Percentiles rank a stretch among this genome's conserved stretches.
phyloP scores from a whole-genome alignment of 352 stramenopile genomes.

The Pythium brachiatum region DNA sequence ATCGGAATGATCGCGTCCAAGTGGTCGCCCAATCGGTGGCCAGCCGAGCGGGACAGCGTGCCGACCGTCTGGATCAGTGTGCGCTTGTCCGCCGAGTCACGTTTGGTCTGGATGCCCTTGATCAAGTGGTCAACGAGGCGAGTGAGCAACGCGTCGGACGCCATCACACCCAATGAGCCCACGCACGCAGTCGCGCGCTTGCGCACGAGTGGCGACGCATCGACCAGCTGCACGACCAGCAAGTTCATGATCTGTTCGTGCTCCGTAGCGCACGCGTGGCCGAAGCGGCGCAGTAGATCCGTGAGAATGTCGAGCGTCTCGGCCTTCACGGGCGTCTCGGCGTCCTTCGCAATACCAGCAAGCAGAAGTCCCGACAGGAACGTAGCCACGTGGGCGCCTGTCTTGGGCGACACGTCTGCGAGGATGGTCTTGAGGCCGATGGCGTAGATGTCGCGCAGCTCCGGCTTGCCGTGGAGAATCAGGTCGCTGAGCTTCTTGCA shows the following conservation, averaged over 20 bases:
- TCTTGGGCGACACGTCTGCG: constrained; percentile 90
- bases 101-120: constrained; percentile 82
- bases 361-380: constrained; percentile 69
- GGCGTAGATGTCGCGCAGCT: constrained; percentile 98
- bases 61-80: constrained; percentile 97
- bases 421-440: constrained; percentile 98
- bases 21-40: constrained; percentile 94
- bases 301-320: constrained; percentile 97
- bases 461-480: constrained; percentile 95
- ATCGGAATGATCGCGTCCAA: constrained; percentile 96
- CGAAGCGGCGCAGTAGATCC: constrained; percentile 96
- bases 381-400: constrained; percentile 84
- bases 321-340: constrained; percentile 84
- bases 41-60: constrained; percentile 94
- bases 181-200: constrained; percentile 96
- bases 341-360: constrained; percentile 55
- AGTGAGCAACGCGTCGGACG: constrained; percentile 93
- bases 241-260: constrained; percentile 90
- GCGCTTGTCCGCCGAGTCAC: constrained; percentile 73
- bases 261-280: constrained; percentile 83
- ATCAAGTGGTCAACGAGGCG: constrained; percentile 92
- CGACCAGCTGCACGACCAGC: constrained; percentile 79
- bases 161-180: constrained; percentile 93
- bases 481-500: constrained; percentile 95
- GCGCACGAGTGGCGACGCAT: constrained; percentile 87